These are phyloP conservation scores for Gloeophyllum trabeum DNA, from an alignment of 768 basidiomycete genomes.

Conservation along the genomic window DNA sequence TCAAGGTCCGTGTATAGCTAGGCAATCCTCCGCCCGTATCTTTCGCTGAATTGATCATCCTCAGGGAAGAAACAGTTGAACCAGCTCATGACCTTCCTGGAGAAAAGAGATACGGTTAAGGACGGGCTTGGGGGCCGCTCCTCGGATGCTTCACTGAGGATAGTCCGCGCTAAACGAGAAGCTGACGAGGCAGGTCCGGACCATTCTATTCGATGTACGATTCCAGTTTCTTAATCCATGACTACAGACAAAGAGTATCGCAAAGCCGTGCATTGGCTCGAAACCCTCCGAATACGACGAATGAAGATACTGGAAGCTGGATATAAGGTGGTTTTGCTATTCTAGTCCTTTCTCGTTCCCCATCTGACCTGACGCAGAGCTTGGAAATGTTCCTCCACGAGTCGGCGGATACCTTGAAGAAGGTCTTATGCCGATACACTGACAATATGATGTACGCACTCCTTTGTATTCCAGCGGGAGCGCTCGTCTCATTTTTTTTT, in stretches of 20 bases:
- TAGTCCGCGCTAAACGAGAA: conserved; percentile 78
- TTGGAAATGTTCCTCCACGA: conserved; percentile 73
- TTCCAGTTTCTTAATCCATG: conserved; percentile 2
- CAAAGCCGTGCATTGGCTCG: conserved; percentile 85
- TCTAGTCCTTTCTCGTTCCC: neutral
- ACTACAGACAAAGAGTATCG: conserved; percentile 77
- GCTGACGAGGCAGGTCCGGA: conserved; percentile 78
- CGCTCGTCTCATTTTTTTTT: conserved; percentile 2
- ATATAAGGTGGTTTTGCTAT: conserved; percentile 46
- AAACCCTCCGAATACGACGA: conserved; percentile 74
- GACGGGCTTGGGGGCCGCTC: conserved; percentile 44
- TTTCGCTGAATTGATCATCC: conserved; percentile 3
- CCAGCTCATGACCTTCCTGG: conserved; percentile 76
- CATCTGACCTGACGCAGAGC: conserved; percentile 41
- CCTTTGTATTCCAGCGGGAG: neutral
- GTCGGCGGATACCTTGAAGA: conserved; percentile 50
- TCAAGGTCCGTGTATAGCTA: conserved; percentile 38
- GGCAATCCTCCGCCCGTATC: neutral
- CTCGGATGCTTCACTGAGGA: conserved; percentile 57
- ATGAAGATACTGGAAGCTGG: conserved; percentile 78
- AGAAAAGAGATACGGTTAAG: conserved; percentile 59
- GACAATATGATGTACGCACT: conserved; percentile 64
- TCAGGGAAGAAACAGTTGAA: conserved; percentile 80
- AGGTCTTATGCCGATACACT: conserved; percentile 57
- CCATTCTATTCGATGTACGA: neutral